Percentiles rank a stretch among this genome's conserved stretches.
Evolutionary conservation across 768 basidiomycete genomes (phyloP).

Genomic region (Phaffia australis): DNA sequence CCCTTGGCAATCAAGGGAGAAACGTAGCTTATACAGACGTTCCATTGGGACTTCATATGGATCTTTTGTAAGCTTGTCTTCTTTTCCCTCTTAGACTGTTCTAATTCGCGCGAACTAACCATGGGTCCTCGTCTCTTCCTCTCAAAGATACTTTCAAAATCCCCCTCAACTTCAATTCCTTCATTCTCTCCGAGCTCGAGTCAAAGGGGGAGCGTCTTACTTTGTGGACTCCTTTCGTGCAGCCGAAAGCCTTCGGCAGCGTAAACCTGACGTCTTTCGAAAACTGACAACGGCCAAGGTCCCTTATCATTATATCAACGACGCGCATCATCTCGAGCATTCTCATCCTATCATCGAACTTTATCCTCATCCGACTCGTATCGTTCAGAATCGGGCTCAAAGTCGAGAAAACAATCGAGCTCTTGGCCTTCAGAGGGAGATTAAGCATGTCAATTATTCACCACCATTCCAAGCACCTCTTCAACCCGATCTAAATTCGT

Average conservation of each 20-base stretch:
- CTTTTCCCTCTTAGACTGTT: background rate
- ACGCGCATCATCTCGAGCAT: constrained; percentile 66
- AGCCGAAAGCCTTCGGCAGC: constrained; percentile 47
- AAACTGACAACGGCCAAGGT: constrained; percentile 55
- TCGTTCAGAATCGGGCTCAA: background rate
- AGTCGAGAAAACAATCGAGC: background rate
- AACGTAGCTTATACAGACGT: constrained; percentile 95
- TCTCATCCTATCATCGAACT: constrained; percentile 69
- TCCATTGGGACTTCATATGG: constrained; percentile 80
- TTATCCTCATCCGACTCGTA: background rate
- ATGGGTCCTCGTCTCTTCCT: background rate
- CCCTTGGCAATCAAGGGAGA: constrained; percentile 50
- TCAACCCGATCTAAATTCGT: constrained; percentile 37
- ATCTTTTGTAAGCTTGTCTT: constrained; percentile 61
- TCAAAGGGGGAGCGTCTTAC: constrained; percentile 68
- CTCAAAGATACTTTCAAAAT: constrained; percentile 67
- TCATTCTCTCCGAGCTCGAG: constrained; percentile 77
- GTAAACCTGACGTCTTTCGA: constrained; percentile 48
- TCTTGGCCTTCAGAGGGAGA: constrained; percentile 22
- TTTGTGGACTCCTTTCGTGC: constrained; percentile 72
- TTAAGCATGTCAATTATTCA: constrained; percentile 74
- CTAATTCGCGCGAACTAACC: background rate
- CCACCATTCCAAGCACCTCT: constrained; percentile 84
- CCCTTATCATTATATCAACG: constrained; percentile 85
- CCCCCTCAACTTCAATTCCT: constrained; percentile 88